Conservation (phyloP, 2,329 filamentous ascomycete species). For the Trichoderma semiorbis region DNA sequence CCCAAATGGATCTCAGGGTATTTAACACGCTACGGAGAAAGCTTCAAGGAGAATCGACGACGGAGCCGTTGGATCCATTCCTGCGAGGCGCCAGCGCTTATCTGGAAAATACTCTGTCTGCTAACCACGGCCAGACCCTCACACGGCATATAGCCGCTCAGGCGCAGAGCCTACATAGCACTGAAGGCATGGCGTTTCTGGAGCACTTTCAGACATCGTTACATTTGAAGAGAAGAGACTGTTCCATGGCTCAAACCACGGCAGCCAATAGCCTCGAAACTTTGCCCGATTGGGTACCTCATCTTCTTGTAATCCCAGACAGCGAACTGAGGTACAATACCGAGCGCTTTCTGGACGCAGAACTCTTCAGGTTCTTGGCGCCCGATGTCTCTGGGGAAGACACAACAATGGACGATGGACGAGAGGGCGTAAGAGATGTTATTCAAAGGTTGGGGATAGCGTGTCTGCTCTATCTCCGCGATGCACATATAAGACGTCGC, state of each 20-base stretch:
- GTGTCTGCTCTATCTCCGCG: conserved; percentile 46
- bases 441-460: conserved; percentile 41
- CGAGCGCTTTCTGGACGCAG: conserved; percentile 42
- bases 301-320: conserved; percentile 47
- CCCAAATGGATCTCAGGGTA: conserved; percentile 50
- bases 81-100: conserved; percentile 56
- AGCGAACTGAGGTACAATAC: conserved; percentile 39
- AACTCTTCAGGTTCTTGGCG: conserved; percentile 37
- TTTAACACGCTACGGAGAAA: conserved; percentile 51
- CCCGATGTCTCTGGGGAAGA: conserved; percentile 27
- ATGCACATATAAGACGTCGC: conserved; percentile 43
- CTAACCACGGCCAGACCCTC: conserved; percentile 36
- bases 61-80: conserved; percentile 50
- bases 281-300: conserved; percentile 49
- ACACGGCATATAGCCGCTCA: conserved; percentile 44
- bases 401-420: conserved; percentile 20
- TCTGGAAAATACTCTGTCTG: conserved; percentile 40
- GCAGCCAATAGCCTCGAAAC: conserved; percentile 25
- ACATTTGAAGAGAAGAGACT: conserved; percentile 29
- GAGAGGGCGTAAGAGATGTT: conserved; percentile 25
- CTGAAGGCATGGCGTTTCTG: conserved; percentile 49
- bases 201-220: conserved; percentile 38
- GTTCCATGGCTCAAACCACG: conserved; percentile 24
- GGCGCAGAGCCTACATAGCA: conserved; percentile 42
- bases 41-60: conserved; percentile 45